These are phyloP conservation scores for Casaregolazyma lundiana DNA, from an alignment of 1,139 yeast species.

Conservation along the genomic window DNA sequence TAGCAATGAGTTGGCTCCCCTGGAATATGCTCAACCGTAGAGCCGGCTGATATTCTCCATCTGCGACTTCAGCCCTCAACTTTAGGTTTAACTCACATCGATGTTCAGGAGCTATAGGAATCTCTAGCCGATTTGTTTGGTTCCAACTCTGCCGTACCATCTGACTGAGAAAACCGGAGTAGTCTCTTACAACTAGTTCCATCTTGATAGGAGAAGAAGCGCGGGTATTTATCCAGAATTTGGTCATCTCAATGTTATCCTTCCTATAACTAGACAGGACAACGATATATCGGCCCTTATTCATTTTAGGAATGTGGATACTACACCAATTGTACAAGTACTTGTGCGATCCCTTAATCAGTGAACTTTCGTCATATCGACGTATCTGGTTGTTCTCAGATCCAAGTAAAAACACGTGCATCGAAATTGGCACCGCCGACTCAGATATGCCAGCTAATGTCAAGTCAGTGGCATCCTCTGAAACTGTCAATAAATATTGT, in stretches of 20 bases:
- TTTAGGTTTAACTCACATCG: conserved; percentile 1
- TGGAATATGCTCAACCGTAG: conserved; percentile 31
- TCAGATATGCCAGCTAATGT: conserved; percentile 35
- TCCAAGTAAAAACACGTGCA: conserved; percentile 31
- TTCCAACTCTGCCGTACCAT: conserved; percentile 19
- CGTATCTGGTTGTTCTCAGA: conserved; percentile 23
- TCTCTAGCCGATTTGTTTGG: conserved; percentile 22
- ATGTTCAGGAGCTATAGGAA: conserved; percentile 10
- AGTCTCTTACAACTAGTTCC: conserved; percentile 19
- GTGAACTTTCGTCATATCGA: conserved; percentile 30
- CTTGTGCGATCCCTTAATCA: conserved; percentile 33
- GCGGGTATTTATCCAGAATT: conserved; percentile 12
- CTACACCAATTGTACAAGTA: conserved; percentile 32
- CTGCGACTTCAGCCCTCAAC: neutral
- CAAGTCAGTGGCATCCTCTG: conserved; percentile 17
- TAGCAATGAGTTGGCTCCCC: conserved; percentile 23
- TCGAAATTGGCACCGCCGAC: conserved; percentile 29
- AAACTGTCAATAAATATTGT: conserved; percentile 43
- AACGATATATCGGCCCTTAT: conserved; percentile 35
- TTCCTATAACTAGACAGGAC: conserved; percentile 35
- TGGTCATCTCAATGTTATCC: conserved; percentile 4
- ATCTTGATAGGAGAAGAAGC: conserved; percentile 19
- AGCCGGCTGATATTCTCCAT: conserved; percentile 24
- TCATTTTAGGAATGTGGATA: conserved; percentile 35
- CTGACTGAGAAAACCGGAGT: conserved; percentile 24